A percentile compares a stretch with the other conserved stretches of the same genome.
Evolutionary conservation across 2,329 filamentous ascomycete species (phyloP).

Genomic region (Microthyrium microscopicum): DNA sequence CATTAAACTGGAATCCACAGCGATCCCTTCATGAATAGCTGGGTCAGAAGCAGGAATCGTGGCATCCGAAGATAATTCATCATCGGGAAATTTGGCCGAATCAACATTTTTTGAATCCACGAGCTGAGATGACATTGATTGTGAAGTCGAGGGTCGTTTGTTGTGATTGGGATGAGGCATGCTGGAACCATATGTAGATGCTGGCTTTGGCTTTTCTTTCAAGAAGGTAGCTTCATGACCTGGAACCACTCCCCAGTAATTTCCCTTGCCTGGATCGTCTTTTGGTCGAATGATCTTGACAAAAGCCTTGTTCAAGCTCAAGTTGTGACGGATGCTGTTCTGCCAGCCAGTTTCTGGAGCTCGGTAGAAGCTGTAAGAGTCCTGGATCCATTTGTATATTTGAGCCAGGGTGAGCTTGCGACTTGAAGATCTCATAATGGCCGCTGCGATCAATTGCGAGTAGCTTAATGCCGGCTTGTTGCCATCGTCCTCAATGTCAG

Average conservation of each 20-base stretch:
- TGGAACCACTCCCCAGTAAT: conserved; percentile 90
- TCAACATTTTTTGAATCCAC: conserved; percentile 27
- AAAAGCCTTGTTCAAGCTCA: conserved; percentile 93
- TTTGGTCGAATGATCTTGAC: conserved; percentile 91
- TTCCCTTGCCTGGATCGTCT: conserved; percentile 92
- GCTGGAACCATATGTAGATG: conserved; percentile 31
- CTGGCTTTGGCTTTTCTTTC: conserved; percentile 57
- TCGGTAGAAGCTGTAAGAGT: conserved; percentile 78
- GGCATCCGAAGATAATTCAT: conserved; percentile 34
- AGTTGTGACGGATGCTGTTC: conserved; percentile 96
- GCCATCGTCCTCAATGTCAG: conserved; percentile 67
- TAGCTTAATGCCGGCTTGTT: conserved; percentile 85
- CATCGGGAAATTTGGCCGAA: conserved; percentile 33
- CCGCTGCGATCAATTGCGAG: conserved; percentile 89
- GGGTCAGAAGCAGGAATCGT: conserved; percentile 35
- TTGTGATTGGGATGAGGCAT: conserved; percentile 16
- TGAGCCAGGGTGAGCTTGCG: conserved; percentile 77
- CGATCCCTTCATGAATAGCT: conserved; percentile 29
- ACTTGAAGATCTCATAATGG: conserved; percentile 71
- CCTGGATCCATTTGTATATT: conserved; percentile 99
- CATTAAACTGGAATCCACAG: conserved; percentile 19
- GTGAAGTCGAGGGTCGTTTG: conserved; percentile 18
- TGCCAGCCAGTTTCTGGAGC: conserved; percentile 84
- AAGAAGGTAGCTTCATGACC: conserved; percentile 81
- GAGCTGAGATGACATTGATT: conserved; percentile 17